These are phyloP conservation scores for Talaromyces proteolyticus DNA, from an alignment of 495 filamentous ascomycete species.

Conservation along the genomic window DNA sequence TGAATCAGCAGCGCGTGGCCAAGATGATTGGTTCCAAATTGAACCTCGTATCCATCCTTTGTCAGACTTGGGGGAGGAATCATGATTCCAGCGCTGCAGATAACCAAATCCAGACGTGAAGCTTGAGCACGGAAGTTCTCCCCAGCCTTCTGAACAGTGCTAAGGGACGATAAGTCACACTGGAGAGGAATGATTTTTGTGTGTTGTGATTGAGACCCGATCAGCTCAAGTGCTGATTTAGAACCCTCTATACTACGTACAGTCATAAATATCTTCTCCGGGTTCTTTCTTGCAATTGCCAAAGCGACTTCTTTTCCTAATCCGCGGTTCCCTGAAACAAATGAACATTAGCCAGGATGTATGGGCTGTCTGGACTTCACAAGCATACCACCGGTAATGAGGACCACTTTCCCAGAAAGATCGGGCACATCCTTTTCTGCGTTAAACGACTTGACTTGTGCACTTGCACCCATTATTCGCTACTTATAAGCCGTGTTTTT, in stretches of 20 bases:
- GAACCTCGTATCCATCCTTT: conserved; percentile 59
- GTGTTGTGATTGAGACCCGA: conserved; percentile 24
- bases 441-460: neutral
- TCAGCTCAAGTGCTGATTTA: conserved; percentile 30
- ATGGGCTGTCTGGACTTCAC: neutral
- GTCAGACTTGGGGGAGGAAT: conserved; percentile 38
- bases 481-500: too few species aligned
- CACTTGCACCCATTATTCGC: neutral
- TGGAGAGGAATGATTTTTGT: conserved; percentile 30
- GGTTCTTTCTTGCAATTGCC: conserved; percentile 47
- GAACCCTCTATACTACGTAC: conserved; percentile 42
- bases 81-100: conserved; percentile 70
- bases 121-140: conserved; percentile 24
- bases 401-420: conserved; percentile 45
- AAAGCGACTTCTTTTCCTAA: conserved; percentile 50
- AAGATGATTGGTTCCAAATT: conserved; percentile 66
- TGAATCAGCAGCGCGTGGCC: conserved; percentile 58
- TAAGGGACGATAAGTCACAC: conserved; percentile 41
- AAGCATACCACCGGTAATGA: conserved; percentile 54
- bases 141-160: conserved; percentile 31
- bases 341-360: neutral
- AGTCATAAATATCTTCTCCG: conserved; percentile 52
- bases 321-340: conserved; percentile 35
- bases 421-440: conserved; percentile 45
- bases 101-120: conserved; percentile 46